phyloP scores from a whole-genome alignment of 2,329 filamentous ascomycete species.

The Celoporthe dispersa region DNA sequence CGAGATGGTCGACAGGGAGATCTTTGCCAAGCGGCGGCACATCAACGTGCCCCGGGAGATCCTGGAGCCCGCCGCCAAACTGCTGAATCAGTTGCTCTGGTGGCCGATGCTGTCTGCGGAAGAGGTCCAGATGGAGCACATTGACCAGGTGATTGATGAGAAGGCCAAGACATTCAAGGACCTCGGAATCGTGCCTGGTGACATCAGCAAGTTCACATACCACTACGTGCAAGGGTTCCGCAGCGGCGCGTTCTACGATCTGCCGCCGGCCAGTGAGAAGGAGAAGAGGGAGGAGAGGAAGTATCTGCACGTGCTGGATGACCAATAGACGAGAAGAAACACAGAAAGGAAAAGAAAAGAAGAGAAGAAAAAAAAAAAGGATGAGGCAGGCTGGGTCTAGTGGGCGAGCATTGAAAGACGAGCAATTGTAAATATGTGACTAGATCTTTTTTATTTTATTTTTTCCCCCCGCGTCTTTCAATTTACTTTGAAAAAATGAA shows the following conservation, averaged over 20 bases:
- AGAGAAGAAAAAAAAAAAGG: constrained; percentile 42
- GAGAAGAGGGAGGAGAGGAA: constrained; percentile 96
- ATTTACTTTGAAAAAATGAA: constrained; percentile 22
- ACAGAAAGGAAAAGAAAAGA: constrained; percentile 45
- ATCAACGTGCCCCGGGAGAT: constrained; percentile 86
- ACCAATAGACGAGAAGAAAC: constrained; percentile 62
- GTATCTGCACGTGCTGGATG: constrained; percentile 91
- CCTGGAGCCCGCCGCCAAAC: constrained; percentile 73
- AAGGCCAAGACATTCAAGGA: constrained; percentile 95
- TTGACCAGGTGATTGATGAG: constrained; percentile 89
- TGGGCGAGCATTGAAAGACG: constrained; percentile 26
- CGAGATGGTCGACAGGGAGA: constrained; percentile 87
- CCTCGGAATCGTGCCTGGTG: constrained; percentile 84
- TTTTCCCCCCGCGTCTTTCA: constrained; percentile 35
- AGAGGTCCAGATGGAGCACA: constrained; percentile 88
- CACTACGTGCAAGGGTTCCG: constrained; percentile 95
- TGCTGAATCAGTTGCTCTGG: constrained; percentile 85
- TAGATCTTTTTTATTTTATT: constrained; percentile 35
- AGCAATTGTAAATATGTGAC: constrained; percentile 39
- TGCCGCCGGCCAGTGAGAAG: constrained; percentile 91
- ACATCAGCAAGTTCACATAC: constrained; percentile 85
- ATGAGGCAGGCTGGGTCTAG: constrained; percentile 25
- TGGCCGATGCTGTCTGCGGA: constrained; percentile 85
- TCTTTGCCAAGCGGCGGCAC: constrained; percentile 85
- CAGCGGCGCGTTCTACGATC: constrained; percentile 85